Evolutionary conservation across 192 early-diverging fungal species (phyloP).

Genomic region (Fimicolochytrium jonesii): DNA sequence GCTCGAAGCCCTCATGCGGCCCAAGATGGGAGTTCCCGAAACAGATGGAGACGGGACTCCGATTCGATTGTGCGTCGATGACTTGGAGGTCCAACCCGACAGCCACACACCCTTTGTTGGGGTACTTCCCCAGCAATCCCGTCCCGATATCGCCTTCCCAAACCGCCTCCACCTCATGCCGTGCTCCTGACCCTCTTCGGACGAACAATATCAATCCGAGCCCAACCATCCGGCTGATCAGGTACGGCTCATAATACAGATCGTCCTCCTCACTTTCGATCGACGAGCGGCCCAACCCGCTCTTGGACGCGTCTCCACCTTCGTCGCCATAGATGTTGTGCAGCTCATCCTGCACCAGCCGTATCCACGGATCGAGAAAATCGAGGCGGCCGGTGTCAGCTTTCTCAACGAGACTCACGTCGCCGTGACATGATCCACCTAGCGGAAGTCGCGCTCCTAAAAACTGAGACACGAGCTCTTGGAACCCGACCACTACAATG

Average conservation of each 20-base stretch:
- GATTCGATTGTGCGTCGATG: background rate
- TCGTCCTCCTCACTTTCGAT: background rate
- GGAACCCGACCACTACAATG: slow-evolving; percentile 36
- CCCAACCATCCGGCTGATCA: slow-evolving; percentile 19
- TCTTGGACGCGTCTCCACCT: too few relatives aligned
- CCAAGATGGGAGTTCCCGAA: slow-evolving; percentile 34
- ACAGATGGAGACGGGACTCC: slow-evolving; percentile 13
- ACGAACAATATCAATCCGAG: slow-evolving; percentile 33
- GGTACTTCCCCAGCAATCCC: slow-evolving; percentile 34
- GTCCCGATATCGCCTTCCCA: slow-evolving; percentile 31
- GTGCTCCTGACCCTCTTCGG: slow-evolving; percentile 3
- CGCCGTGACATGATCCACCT: slow-evolving; percentile 2
- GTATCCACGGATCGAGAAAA: slow-evolving; percentile 24
- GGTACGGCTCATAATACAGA: slow-evolving; percentile 16
- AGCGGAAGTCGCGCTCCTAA: slow-evolving; percentile 7
- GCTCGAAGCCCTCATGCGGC: slow-evolving; percentile 31
- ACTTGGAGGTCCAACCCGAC: slow-evolving; percentile 25
- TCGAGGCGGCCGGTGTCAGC: slow-evolving; percentile 7
- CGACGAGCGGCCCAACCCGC: too few relatives aligned
- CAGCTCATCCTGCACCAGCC: slow-evolving; percentile 14
- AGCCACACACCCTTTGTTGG: slow-evolving; percentile 35
- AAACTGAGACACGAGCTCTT: slow-evolving; percentile 31
- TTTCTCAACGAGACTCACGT: slow-evolving; percentile 5
- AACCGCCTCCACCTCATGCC: background rate
- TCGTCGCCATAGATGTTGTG: slow-evolving; percentile 20